Evolutionary conservation across 805 yeast genomes (phyloP), one percentile per base, ranked within the genome.

Genomic region (Millerago galiae): DNA sequence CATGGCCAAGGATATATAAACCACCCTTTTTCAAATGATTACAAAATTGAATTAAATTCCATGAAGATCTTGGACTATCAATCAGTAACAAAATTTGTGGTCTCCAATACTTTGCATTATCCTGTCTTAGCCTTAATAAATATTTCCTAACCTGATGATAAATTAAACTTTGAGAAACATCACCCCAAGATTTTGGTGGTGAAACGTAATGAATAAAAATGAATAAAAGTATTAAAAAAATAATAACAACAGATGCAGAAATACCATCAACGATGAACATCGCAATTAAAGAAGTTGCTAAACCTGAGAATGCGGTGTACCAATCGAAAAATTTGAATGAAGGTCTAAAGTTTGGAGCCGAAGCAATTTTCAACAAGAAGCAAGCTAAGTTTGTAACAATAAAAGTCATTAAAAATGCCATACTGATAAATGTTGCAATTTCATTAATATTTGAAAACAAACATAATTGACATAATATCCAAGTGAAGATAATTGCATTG

Each of bases 271-370:
- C 96, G 34, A 89, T 80, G 55, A 88, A 85, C 99, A 93, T 93
- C 1, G 97, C 95, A 4, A 75, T 61, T 5, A 83, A 70, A 37
- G 95, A 84, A 0, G 77, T 60, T 0, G 79, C 40, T 0, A 83
- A 81, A 2, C 97, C 99, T 2, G 73, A 53, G 3, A 80, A 71
- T 0, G 99, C 98, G 0, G 98, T 88, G 35, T 74, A 70, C 37
- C 89, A 73, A 53, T 79, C 83, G 66, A 93, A 93, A 55, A 81
- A 93, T 44, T 76, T 81, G 71, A 93, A 93, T 3, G 96, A 86
- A 4, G 99, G 99, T 55, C 99, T 71, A 64, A 93, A 93, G 60
- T 95, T 93, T n/a, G 99, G 99, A 5, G 99, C 99, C 1, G 96
- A 78, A 0, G 96, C 91, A 5, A 93, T 66, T 49, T 82, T 83